Evolutionary conservation across 495 filamentous ascomycete genomes (phyloP), one percentile per base, ranked within the genome.

Genomic region (Diplogelasinospora grovesii): DNA sequence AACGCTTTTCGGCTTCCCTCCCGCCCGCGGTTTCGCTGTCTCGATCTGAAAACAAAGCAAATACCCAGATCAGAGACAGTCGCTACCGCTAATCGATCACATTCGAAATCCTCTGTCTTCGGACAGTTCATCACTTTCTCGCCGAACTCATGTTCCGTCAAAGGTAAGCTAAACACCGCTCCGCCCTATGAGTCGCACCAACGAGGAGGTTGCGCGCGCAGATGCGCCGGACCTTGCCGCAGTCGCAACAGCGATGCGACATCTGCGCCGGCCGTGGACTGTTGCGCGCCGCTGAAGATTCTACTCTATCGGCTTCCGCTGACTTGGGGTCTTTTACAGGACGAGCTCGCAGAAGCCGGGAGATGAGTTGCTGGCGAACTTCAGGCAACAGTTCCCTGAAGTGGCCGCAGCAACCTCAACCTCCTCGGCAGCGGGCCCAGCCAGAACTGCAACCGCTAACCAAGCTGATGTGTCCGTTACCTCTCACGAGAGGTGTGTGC

Each of bases 271-370:
- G n/a, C n/a, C n/a, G n/a, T n/a, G n/a, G n/a, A n/a, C n/a, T n/a
- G n/a, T n/a, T n/a, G n/a, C n/a, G n/a, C n/a, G n/a, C n/a, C n/a
- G n/a, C n/a, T n/a, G n/a, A n/a, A n/a, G n/a, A n/a, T n/a, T n/a
- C n/a, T n/a, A n/a, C n/a, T n/a, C n/a, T n/a, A n/a, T n/a, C 4
- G 31, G 9, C 11, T 23, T 27, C 32, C 50, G 41, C 59, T 67
- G 31, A 67, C 59, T 28, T 5, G 9, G 28, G n/a, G n/a, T n/a
- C 4, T 18, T 40, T 19, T 46, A 28, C 56, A 93, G 86, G 52
- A 85, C 79, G 52, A 89, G 79, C 53, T 79, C 84, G 30, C 88
- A 89, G 63, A 95, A 94, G 70, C 89, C 89, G 27, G 79, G 75
- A 53, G 81, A 86, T 50, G 86, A 89, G 46, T 75, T 95, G 50